phyloP scores from a whole-genome alignment of 805 yeast species.

The Kregervanrija fluxuum region DNA sequence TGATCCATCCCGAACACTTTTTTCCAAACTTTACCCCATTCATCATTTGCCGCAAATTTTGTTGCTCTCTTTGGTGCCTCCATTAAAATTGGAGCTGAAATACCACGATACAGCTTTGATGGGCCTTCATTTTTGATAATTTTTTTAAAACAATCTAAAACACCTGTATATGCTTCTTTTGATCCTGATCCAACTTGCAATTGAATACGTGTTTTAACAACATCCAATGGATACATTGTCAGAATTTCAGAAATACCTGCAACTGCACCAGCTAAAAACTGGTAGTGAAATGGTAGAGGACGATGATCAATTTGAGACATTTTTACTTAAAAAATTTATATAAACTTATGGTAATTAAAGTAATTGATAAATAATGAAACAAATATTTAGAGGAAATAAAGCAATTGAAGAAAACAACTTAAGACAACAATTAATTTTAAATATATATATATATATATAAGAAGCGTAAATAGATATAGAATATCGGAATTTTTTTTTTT shows the following conservation, averaged over 20 bases:
- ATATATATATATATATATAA: too few relatives aligned
- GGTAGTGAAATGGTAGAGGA: slow-evolving; percentile 86
- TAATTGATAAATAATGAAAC: too few relatives aligned
- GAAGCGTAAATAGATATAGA: too few relatives aligned
- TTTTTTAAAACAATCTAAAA: slow-evolving; percentile 75
- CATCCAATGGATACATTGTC: slow-evolving; percentile 95
- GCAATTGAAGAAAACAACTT: too few relatives aligned
- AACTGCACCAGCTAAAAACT: slow-evolving; percentile 83
- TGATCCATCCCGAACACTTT: slow-evolving; percentile 57
- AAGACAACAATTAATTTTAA: too few relatives aligned
- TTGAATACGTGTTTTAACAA: slow-evolving; percentile 94
- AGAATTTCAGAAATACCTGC: slow-evolving; percentile 97
- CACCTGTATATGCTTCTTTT: slow-evolving; percentile 69
- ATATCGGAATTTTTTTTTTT: too few relatives aligned
- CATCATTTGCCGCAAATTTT: slow-evolving; percentile 96
- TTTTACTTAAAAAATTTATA: slow-evolving; percentile 4
- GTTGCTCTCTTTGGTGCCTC: slow-evolving; percentile 99
- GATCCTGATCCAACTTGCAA: slow-evolving; percentile 54
- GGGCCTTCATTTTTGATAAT: slow-evolving; percentile 84
- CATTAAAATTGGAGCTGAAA: slow-evolving; percentile 94
- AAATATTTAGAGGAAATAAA: too few relatives aligned
- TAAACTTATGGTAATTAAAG: not conserved
- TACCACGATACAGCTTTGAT: slow-evolving; percentile 82
- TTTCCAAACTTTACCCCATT: slow-evolving; percentile 84
- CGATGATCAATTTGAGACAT: slow-evolving; percentile 9